Conservation (phyloP, 371 early-diverging fungal species). For the Mucor plumbeus region DNA sequence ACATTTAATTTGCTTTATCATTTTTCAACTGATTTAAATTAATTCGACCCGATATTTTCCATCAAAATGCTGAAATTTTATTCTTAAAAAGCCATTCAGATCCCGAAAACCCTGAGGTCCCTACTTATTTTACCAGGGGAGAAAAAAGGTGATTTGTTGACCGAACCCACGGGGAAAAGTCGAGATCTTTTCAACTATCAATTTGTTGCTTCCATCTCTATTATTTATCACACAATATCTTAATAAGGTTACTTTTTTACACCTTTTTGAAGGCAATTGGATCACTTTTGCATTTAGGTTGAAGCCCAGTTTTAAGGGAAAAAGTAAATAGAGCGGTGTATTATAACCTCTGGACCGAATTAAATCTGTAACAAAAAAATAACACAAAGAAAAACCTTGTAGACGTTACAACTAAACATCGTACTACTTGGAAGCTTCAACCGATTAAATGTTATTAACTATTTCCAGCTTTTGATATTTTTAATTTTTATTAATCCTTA, state of each 20-base stretch:
- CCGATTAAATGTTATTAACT: too few relatives aligned
- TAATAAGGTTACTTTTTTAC: constrained; percentile 1
- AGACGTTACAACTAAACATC: too few relatives aligned
- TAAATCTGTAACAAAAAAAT: background rate
- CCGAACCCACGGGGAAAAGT: background rate
- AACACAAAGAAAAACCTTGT: background rate
- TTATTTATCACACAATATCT: background rate
- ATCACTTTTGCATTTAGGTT: constrained; percentile 3
- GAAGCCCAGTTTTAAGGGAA: background rate
- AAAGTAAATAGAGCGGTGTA: background rate
- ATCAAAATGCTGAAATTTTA: background rate
- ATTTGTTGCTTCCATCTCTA: background rate
- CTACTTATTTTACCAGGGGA: constrained; percentile 18
- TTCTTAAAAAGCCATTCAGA: background rate
- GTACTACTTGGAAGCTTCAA: too few relatives aligned
- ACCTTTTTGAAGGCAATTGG: constrained; percentile 2
- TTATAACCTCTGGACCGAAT: constrained; percentile 8
- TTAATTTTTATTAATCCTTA: too few relatives aligned
- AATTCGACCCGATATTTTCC: background rate
- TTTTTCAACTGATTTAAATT: background rate
- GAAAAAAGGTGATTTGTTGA: background rate
- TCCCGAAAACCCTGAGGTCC: constrained; percentile 21
- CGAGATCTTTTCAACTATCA: background rate
- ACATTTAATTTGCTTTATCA: too few relatives aligned
- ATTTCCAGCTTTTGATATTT: too few relatives aligned